phyloP scores from a whole-genome alignment of 768 basidiomycete genomes.

The Leccinellum luteum region DNA sequence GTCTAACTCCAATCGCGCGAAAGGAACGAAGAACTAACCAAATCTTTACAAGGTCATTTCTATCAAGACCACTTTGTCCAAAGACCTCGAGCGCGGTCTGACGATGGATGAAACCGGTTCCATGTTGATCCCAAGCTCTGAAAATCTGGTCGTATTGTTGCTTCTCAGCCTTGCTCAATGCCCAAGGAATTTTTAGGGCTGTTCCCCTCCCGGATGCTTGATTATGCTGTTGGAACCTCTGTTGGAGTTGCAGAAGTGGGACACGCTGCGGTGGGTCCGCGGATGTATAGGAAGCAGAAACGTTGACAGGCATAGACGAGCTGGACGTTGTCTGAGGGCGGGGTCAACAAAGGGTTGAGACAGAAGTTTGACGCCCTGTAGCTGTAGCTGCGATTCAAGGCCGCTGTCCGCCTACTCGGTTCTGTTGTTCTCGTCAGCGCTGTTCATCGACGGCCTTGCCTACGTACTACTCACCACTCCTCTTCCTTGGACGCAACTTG shows the following conservation, averaged over 20 bases:
- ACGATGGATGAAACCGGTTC: slow-evolving; percentile 84
- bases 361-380: slow-evolving; percentile 24
- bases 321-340: slow-evolving; percentile 86
- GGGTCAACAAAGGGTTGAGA: slow-evolving; percentile 62
- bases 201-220: slow-evolving; percentile 65
- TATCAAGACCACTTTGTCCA: slow-evolving; percentile 84
- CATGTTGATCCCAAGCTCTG: slow-evolving; percentile 87
- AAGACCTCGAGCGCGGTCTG: slow-evolving; percentile 88
- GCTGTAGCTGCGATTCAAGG: slow-evolving; percentile 11
- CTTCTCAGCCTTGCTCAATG: slow-evolving; percentile 84
- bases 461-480: no score
- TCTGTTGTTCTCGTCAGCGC: no score
- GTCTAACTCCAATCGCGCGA: no score
- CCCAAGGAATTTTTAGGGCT: slow-evolving; percentile 79
- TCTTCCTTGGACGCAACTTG: no score
- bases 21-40: slow-evolving; percentile 57
- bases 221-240: slow-evolving; percentile 86
- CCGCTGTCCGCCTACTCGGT: no score
- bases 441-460: no score
- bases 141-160: slow-evolving; percentile 97
- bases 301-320: slow-evolving; percentile 94
- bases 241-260: slow-evolving; percentile 62
- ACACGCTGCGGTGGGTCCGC: slow-evolving; percentile 64
- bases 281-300: slow-evolving; percentile 60
- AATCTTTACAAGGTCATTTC: slow-evolving; percentile 88